phyloP scores from a whole-genome alignment of 2,329 filamentous ascomycete species.

The Lasiodiplodia hormozganensis region DNA sequence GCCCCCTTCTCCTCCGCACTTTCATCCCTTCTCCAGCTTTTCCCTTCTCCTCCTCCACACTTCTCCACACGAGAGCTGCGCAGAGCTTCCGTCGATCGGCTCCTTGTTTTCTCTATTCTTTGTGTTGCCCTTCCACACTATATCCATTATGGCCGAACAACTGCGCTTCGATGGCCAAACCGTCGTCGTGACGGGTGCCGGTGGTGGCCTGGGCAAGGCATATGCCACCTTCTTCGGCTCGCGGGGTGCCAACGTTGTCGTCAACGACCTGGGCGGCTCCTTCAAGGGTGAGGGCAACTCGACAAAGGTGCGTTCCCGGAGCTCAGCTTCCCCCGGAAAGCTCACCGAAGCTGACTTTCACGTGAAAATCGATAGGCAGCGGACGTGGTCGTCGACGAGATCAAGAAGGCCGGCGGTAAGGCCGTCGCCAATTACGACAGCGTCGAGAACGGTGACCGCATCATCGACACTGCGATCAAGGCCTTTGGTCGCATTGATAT shows the following conservation, averaged over 20 bases:
- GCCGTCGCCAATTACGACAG: slow-evolving; percentile 97
- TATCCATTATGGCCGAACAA: slow-evolving; percentile 40
- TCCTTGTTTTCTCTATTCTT: slow-evolving; percentile 19
- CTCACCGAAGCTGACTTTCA: slow-evolving; percentile 18
- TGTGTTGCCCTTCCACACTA: background rate
- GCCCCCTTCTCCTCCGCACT: slow-evolving; percentile 3
- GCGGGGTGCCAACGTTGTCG: slow-evolving; percentile 90
- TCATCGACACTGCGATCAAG: slow-evolving; percentile 87
- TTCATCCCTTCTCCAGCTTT: slow-evolving; percentile 5
- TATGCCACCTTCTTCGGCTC: slow-evolving; percentile 91
- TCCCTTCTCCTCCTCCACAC: slow-evolving; percentile 6
- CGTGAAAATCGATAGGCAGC: slow-evolving; percentile 64
- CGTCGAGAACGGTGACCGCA: slow-evolving; percentile 91
- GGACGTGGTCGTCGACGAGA: slow-evolving; percentile 82
- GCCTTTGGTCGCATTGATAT: slow-evolving; percentile 87
- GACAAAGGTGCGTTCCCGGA: slow-evolving; percentile 69
- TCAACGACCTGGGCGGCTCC: slow-evolving; percentile 93
- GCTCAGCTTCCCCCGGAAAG: background rate
- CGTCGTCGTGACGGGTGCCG: slow-evolving; percentile 86
- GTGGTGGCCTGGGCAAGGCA: slow-evolving; percentile 80
- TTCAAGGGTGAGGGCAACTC: slow-evolving; percentile 92
- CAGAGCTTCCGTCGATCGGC: slow-evolving; percentile 2
- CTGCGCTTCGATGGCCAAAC: slow-evolving; percentile 88
- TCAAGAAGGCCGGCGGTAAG: slow-evolving; percentile 87
- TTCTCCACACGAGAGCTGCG: slow-evolving; percentile 18